These are phyloP conservation scores for Ophioceras dolichostomum DNA, from an alignment of 2,329 filamentous ascomycete genomes.

Conservation along the genomic window DNA sequence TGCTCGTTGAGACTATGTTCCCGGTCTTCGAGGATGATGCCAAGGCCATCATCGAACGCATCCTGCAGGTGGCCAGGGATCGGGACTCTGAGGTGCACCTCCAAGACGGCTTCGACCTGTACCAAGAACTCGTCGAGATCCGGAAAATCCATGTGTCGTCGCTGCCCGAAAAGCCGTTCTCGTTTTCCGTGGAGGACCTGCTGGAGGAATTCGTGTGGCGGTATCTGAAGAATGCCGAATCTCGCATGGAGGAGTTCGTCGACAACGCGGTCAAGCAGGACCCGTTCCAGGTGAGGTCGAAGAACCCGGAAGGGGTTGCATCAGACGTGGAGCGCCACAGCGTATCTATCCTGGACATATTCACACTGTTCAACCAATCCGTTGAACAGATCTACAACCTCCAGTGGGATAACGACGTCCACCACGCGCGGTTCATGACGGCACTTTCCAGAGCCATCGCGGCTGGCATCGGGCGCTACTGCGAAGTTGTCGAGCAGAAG, in stretches of 20 bases:
- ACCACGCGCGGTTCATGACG: conserved; percentile 96
- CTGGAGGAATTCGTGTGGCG: conserved; percentile 91
- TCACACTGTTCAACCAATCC: conserved; percentile 85
- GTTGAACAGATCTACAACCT: conserved; percentile 77
- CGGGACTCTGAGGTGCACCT: conserved; percentile 67
- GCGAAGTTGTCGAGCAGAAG: conserved; percentile 74
- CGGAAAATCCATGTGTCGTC: conserved; percentile 67
- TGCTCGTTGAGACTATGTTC: conserved; percentile 72
- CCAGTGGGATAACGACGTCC: conserved; percentile 86
- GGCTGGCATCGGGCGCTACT: conserved; percentile 74
- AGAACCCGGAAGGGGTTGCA: conserved; percentile 48
- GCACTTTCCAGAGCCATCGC: conserved; percentile 76
- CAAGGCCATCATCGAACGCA: conserved; percentile 69
- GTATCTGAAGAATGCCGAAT: conserved; percentile 77
- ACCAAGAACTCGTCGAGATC: conserved; percentile 77
- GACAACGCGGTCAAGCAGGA: conserved; percentile 88
- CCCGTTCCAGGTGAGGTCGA: conserved; percentile 62
- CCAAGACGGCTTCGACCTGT: conserved; percentile 88
- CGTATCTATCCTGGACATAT: conserved; percentile 85
- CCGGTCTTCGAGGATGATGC: conserved; percentile 87
- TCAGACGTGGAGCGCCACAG: conserved; percentile 81
- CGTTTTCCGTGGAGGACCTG: conserved; percentile 76
- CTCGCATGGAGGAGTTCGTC: conserved; percentile 70
- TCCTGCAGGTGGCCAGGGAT: conserved; percentile 60
- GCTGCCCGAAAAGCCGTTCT: conserved; percentile 63